These are phyloP conservation scores for Penicillium verrucosum DNA, from an alignment of 2,329 filamentous ascomycete species.

Conservation along the genomic window DNA sequence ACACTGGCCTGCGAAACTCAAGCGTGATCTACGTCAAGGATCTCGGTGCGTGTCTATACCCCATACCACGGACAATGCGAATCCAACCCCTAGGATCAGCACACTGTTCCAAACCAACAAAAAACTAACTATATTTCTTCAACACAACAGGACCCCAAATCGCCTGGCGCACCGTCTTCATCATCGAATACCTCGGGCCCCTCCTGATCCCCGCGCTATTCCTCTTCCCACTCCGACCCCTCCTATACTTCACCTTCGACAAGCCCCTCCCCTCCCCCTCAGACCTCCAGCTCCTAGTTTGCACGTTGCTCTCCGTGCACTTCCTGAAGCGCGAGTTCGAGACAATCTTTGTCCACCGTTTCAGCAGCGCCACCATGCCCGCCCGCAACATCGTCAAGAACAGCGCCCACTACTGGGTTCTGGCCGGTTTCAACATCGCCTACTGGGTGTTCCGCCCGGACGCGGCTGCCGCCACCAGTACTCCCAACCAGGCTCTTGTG, in stretches of 20 bases:
- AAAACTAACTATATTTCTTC: slow-evolving; percentile 20
- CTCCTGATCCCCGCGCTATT: slow-evolving; percentile 78
- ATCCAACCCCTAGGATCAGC: not conserved
- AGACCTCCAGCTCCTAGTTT: slow-evolving; percentile 68
- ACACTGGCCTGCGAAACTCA: slow-evolving; percentile 56
- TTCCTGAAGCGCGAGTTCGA: slow-evolving; percentile 95
- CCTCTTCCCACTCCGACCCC: slow-evolving; percentile 67
- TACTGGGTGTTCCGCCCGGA: slow-evolving; percentile 80
- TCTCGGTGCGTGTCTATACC: slow-evolving; percentile 60
- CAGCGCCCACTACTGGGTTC: slow-evolving; percentile 87
- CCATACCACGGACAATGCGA: not conserved
- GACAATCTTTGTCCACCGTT: slow-evolving; percentile 91
- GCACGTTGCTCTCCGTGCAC: slow-evolving; percentile 72
- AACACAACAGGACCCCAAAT: slow-evolving; percentile 71
- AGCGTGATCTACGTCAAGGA: slow-evolving; percentile 82
- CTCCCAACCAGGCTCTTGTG: slow-evolving; percentile 54
- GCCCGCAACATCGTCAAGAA: slow-evolving; percentile 89
- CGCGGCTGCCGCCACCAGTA: slow-evolving; percentile 59
- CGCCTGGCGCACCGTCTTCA: slow-evolving; percentile 87
- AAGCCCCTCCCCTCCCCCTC: slow-evolving; percentile 53
- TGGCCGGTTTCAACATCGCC: slow-evolving; percentile 76
- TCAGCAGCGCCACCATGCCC: slow-evolving; percentile 94
- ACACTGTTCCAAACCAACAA: not conserved
- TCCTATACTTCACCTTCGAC: slow-evolving; percentile 60
- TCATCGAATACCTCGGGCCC: slow-evolving; percentile 92